A percentile compares a stretch with the other conserved stretches of the same genome.
These are phyloP conservation scores for Neonectria hederae DNA, from an alignment of 2,329 filamentous ascomycete species.

Conservation along the genomic window DNA sequence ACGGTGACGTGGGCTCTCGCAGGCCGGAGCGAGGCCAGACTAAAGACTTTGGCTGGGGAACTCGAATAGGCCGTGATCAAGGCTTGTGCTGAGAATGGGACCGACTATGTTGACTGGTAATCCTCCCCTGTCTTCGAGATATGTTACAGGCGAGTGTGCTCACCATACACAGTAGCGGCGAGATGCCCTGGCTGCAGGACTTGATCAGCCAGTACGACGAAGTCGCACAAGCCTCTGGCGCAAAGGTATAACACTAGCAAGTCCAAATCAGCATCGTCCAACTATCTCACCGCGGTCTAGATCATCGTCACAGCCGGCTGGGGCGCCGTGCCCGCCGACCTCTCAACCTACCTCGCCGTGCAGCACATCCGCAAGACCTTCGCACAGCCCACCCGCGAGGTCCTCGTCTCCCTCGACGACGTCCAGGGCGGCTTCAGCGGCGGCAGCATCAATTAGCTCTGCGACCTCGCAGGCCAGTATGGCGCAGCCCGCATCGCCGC, in stretches of 20 bases:
- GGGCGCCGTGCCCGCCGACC: slow-evolving; percentile 31
- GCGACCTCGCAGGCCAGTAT: slow-evolving; percentile 11
- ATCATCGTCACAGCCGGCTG: slow-evolving; percentile 33
- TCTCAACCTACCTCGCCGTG: slow-evolving; percentile 29
- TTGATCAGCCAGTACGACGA: slow-evolving; percentile 27
- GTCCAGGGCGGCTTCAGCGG: slow-evolving; percentile 28
- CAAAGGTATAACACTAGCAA: slow-evolving; percentile 11
- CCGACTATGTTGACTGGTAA: slow-evolving; percentile 37
- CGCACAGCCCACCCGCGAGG: slow-evolving; percentile 24
- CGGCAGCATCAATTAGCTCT: slow-evolving; percentile 32
- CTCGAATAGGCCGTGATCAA: slow-evolving; percentile 23
- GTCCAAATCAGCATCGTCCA: not conserved
- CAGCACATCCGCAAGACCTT: slow-evolving; percentile 19
- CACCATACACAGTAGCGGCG: slow-evolving; percentile 23
- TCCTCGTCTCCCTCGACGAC: slow-evolving; percentile 24
- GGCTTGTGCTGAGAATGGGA: slow-evolving; percentile 34
- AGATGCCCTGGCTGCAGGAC: slow-evolving; percentile 30
- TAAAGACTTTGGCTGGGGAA: slow-evolving; percentile 68
- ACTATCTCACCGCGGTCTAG: slow-evolving; percentile 9
- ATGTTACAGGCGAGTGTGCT: not conserved
- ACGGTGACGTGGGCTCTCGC: slow-evolving; percentile 85
- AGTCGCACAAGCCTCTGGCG: slow-evolving; percentile 16
- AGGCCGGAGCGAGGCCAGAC: slow-evolving; percentile 78
- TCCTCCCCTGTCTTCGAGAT: not conserved
- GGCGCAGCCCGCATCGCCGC: slow-evolving; percentile 1